Evolutionary conservation across 306 rosid genomes (phyloP), one percentile per base, ranked within the genome.

Genomic region (Clitoria ternatea): DNA sequence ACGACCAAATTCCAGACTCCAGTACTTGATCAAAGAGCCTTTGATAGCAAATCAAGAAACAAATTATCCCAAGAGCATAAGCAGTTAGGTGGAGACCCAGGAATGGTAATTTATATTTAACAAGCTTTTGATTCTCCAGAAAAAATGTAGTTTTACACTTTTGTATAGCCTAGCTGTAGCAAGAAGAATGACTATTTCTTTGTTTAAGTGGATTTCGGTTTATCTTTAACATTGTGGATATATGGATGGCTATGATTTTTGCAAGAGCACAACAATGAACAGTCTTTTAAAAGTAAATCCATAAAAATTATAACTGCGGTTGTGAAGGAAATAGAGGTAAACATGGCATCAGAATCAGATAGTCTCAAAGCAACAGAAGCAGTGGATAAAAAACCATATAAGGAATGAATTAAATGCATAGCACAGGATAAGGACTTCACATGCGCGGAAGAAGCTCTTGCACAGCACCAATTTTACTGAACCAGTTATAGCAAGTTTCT

Each of bases 381-480:
- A 48, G 42, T 18, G 26, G 6, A 15, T 35, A 35, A 33, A 77
- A 64, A 52, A 33, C 7, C 65, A 39, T 49, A 13, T 8, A 36
- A 15, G 49, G 23, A 69, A 50, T 32, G 61, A 29, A 45, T 53
- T 53, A 71, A 61, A 61, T 61, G 29, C 12, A 47, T 47, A 55
- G 45, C 18, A 59, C 69, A 77, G 77, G 56, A 60, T 52, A 74
- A 40, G 62, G 73, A 82, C 78, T 61, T 85, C 66, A 94, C 98
- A 94, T 87, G 87, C 97, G 98, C 48, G 98, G 98, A 86, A 94
- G 97, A 87, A 94, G 97, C 87, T 90, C 97, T 75, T 80, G 87
- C 71, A 94, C 83, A 47, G 87, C 93, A 81, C 97, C 98, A 78
- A 94, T 89, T 85, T 94, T 94, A 85, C 85, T 71, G 82, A 94